Evolutionary conservation across 495 filamentous ascomycete genomes (phyloP), one percentile per base, ranked within the genome.

Genomic region (Daldinia childiae): DNA sequence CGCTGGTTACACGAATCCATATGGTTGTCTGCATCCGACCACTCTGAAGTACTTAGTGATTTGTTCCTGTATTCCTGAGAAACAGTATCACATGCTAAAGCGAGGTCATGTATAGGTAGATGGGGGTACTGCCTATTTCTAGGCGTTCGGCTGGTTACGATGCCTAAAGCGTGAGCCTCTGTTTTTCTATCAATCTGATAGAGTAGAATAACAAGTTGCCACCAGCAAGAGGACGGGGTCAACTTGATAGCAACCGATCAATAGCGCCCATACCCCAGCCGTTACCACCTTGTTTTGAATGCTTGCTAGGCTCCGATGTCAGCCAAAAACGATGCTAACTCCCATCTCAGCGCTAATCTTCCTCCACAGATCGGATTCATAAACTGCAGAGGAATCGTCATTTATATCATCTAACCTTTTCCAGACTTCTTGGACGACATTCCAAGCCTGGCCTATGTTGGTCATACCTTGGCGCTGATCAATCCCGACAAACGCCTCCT

Each of bases 361-460:
- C 69, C 84, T 78, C 86, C 86, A 83, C 14, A 83, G 58, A 41
- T 81, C 78, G 1, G 69, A 67, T 30, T 68, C 60, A 36, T 58
- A 58, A 27, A 21, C 71, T 29, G 14, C 51, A 0, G 58, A n/a
- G 29, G 67, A 78, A 45, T 77, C 76, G 15, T 78, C 72, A 19
- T 74, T 78, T 7, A 74, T 70, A 55, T 71, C 74, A 21, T 78
- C 80, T 11, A 75, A 68, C 65, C 86, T 76, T 52, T 77, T 78
- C 87, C 87, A 90, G 15, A 90, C 84, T 71, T 88, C 87, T 68
- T 84, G 74, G 15, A 87, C 80, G 27, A 90, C 82, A 48, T 82
- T 83, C 85, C 87, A 86, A 14, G 86, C 85, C 58, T 85, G 76
- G 51, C 82, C 82, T 59, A 89, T 88, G 74, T 89, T 90, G 63